phyloP scores from a whole-genome alignment of 2,329 filamentous ascomycete genomes.

The Trichoderma asperellum region DNA sequence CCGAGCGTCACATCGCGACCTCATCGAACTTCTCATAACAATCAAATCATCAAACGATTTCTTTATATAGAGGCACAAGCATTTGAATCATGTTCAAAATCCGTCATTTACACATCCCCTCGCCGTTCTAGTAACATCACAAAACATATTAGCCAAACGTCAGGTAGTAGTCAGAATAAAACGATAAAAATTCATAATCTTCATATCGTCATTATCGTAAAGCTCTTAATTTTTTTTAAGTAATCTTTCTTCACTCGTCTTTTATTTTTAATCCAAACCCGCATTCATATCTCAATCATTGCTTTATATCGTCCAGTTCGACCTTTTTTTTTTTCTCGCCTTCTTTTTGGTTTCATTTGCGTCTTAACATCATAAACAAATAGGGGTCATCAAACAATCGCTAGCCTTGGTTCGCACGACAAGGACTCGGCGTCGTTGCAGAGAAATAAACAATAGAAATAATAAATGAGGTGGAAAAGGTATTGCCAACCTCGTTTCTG shows the following conservation, averaged over 20 bases:
- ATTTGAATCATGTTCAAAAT: background rate
- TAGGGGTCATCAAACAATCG: background rate
- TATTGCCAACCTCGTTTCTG: conserved; percentile 22
- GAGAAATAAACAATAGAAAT: background rate
- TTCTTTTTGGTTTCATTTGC: conserved; percentile 1
- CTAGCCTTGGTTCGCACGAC: background rate
- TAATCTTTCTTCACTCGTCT: background rate
- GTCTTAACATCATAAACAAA: conserved; percentile 3
- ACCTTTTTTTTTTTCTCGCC: background rate
- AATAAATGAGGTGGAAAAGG: conserved; percentile 4
- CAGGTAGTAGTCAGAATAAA: background rate
- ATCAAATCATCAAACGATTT: no score
- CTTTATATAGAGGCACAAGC: background rate
- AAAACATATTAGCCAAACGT: background rate
- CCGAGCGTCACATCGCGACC: background rate
- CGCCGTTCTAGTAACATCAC: background rate
- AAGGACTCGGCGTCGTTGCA: background rate
- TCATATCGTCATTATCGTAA: conserved; percentile 29
- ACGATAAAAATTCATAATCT: conserved; percentile 9
- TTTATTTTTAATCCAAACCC: conserved; percentile 4
- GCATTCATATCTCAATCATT: background rate
- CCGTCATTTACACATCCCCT: background rate
- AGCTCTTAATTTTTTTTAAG: conserved; percentile 7
- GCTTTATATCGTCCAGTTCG: background rate
- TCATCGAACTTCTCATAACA: background rate